Base-by-base conservation (phyloP, 202 grass and related monocot genomes). In the Schoenoplectus triqueter region DNA sequence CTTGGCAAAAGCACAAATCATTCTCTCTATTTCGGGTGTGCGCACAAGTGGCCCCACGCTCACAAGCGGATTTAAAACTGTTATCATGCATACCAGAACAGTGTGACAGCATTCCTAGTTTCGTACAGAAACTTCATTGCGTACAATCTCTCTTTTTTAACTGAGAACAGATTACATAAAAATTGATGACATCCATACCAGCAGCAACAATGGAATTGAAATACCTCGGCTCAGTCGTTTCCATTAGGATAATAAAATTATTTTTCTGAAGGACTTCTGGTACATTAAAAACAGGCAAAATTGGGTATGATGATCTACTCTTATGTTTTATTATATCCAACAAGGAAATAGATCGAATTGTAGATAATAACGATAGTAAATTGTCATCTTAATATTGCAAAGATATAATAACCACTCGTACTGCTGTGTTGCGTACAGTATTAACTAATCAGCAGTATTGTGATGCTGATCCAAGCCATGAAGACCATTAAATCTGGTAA, bases 21-120 rank as follows among this genome's bases (percentile, higher is more conserved):
- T 46, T 73, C 50, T 7, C 46, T 11, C 8, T 20, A 51, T 73
- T 7, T 50, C 7, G 7, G 44, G 7, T 18, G 17, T 18, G 17
- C 69, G 2, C 40, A 73, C 17, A 50, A 73, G 47, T 73, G 69
- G 45, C 46, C 69, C 69, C 1, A 20, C 1, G 14, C 68, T 49
- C 46, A 46, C 15, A 73, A 18, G 2, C 17, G 46, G 7, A 50
- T 15, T 73, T n/a, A 10, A 54, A 74, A 52, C 10, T 74, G 71
- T 49, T 74, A 74, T 52, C 71, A 54, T 54, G 71, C 18, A 54
- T 54, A 22, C 48, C 70, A 73, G 47, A 73, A 17, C 2, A 19
- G 47, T 54, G 48, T 22, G 71, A 74, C 69, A 73, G 69, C 69
- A 49, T 73, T 73, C 46, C 69, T 21, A 50, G 45, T 7, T 31